Percentiles rank a stretch among this genome's conserved stretches.
Conservation (phyloP, 1,284 basidiomycete genomes). For the Tilletia caries region DNA sequence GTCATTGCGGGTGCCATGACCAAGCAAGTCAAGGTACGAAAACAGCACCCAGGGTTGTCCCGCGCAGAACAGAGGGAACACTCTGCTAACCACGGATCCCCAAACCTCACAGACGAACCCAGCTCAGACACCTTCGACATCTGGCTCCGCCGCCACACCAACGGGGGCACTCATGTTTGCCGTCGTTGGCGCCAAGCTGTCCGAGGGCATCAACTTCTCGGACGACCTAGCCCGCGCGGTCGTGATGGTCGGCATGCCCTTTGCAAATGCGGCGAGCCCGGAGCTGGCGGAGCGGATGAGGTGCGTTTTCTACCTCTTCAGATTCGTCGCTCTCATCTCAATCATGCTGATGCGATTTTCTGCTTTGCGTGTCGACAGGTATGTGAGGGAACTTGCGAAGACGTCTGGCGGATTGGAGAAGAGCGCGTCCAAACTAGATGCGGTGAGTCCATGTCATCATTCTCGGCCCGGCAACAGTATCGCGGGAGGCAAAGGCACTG, state of each 20-base stretch:
- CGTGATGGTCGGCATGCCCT: slow-evolving; percentile 82
- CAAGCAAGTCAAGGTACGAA: background rate
- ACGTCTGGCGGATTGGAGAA: background rate
- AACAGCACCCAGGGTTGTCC: background rate
- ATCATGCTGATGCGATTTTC: background rate
- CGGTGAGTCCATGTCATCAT: too few relatives aligned
- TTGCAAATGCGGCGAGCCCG: slow-evolving; percentile 82
- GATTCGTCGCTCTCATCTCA: background rate
- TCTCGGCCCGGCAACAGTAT: too few relatives aligned
- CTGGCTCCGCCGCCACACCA: slow-evolving; percentile 61
- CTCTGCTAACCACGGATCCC: too few relatives aligned
- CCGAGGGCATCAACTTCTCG: slow-evolving; percentile 93
- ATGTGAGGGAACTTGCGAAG: slow-evolving; percentile 31
- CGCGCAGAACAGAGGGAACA: background rate
- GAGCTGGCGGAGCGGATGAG: slow-evolving; percentile 88
- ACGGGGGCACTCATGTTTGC: slow-evolving; percentile 62
- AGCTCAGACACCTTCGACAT: background rate
- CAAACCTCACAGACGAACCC: too few relatives aligned
- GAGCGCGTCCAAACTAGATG: slow-evolving; percentile 17
- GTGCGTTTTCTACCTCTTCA: slow-evolving; percentile 60
- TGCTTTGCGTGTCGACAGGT: slow-evolving; percentile 16
- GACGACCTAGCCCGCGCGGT: slow-evolving; percentile 78
- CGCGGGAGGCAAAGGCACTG: too few relatives aligned
- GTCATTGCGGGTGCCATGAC: background rate
- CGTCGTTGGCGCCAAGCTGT: slow-evolving; percentile 92